Evolutionary conservation across 2,329 filamentous ascomycete species (phyloP).

Genomic region (Epichloe festucae): DNA sequence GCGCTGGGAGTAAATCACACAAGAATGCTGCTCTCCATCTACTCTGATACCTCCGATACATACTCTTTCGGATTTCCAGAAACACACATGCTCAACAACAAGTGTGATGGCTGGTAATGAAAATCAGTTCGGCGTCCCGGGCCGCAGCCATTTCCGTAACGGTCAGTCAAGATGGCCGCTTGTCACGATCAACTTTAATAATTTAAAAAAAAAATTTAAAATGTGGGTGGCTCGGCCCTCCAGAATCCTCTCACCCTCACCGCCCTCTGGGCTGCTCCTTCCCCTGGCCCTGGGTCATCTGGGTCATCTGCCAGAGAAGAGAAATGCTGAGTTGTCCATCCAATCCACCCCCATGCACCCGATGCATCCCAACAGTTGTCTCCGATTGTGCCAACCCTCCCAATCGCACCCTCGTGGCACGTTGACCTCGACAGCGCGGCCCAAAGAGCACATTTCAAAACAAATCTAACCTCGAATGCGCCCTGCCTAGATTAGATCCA

Average conservation of each 20-base stretch:
- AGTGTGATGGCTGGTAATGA: not conserved
- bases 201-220: not conserved
- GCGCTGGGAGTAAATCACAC: too few species aligned
- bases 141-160: not conserved
- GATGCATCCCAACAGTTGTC: not conserved
- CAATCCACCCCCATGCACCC: constrained; percentile 12
- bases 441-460: not conserved
- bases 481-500: not conserved
- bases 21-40: too few species aligned
- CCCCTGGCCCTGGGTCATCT: constrained; percentile 3
- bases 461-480: too few species aligned
- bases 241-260: not conserved
- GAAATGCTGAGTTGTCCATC: constrained; percentile 17
- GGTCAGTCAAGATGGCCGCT: not conserved
- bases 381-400: not conserved
- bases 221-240: not conserved
- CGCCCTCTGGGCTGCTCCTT: not conserved
- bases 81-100: not conserved
- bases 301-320: constrained; percentile 23
- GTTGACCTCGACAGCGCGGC: not conserved
- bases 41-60: too few species aligned
- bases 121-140: not conserved
- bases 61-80: too few species aligned
- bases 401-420: not conserved
- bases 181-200: not conserved